Evolutionary conservation across 352 stramenopile species (phyloP), one percentile per base, ranked within the genome.

Genomic region (Phytopythium vexans): DNA sequence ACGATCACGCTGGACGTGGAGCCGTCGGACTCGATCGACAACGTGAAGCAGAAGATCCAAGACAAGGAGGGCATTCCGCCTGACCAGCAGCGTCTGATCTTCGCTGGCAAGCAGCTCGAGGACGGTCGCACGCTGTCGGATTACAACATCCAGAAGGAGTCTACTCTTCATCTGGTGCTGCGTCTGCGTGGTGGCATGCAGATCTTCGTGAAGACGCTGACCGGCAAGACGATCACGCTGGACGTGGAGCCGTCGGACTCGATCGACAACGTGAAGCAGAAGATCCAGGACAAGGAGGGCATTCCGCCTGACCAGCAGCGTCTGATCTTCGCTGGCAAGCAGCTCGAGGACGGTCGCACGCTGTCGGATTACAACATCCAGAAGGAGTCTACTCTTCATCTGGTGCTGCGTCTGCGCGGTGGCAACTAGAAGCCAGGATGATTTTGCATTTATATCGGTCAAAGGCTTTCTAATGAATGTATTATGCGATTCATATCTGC

Each of bases 31-130:
- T n/a, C n/a, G n/a, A n/a, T n/a, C n/a, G 96, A 98, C 81, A 97
- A 99, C 80, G 97, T 99, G 57, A 99, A 99, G 92, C 87, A 96
- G 62, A 99, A 99, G 95, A 99, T 99, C 76, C 97, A 99, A 84
- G 97, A 99, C 82, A 99, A 99, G 92, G 97, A 99, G 82, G 97
- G 81, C 62, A 99, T 99, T 63, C 97, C 97, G 55, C 97, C 97
- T 64, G 97, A 99, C 94, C 97, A 99, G 82, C 97, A 99, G 86
- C 93, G 97, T 70, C 81, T 99, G 62, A 99, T 99, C 79, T 99
- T 99, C 78, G 97, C 97, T 59, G 97, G 97, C 77, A 99, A 99
- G 92, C 97, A 99, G 83, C 88, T 99, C 6, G 94, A 98, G 74
- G 94, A 98, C 69, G 90, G 91, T 62, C 86, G 93, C 64, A 98